Percentiles rank a stretch among this genome's conserved stretches.
These are phyloP conservation scores for Elymus sibiricus DNA, from an alignment of 176 grass and related monocot species.

Conservation along the genomic window DNA sequence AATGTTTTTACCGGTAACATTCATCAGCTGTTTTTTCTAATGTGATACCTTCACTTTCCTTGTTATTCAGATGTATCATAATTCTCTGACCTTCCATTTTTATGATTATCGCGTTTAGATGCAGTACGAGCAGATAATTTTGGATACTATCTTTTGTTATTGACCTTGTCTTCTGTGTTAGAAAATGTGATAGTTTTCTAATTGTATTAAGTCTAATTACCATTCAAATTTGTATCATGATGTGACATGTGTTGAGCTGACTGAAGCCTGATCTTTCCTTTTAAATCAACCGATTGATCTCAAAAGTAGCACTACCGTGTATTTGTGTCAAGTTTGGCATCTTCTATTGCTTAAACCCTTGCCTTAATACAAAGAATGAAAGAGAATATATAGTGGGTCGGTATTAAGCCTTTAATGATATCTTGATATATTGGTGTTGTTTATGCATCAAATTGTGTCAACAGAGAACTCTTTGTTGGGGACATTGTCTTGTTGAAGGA, in stretches of 20 bases:
- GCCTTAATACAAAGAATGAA: background rate
- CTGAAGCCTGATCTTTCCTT: background rate
- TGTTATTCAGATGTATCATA: background rate
- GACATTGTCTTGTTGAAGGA: slow-evolving; percentile 87
- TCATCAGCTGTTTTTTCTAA: background rate
- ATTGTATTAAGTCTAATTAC: background rate
- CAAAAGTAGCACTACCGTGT: background rate
- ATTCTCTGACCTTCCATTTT: background rate
- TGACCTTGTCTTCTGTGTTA: background rate
- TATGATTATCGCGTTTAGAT: background rate
- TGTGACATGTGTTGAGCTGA: background rate
- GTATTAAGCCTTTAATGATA: background rate
- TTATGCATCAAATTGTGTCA: slow-evolving; percentile 27
- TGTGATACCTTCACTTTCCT: background rate
- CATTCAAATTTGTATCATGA: background rate
- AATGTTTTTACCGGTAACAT: background rate
- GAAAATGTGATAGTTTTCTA: background rate
- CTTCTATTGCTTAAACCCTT: background rate
- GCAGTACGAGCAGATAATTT: background rate
- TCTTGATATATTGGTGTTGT: background rate
- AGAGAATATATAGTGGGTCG: background rate
- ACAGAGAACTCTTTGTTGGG: slow-evolving; percentile 83
- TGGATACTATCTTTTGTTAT: background rate
- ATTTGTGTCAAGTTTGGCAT: background rate
- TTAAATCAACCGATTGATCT: background rate